Conservation (phyloP, 116 monocot species). For the Dioscorea cayenensis region DNA sequence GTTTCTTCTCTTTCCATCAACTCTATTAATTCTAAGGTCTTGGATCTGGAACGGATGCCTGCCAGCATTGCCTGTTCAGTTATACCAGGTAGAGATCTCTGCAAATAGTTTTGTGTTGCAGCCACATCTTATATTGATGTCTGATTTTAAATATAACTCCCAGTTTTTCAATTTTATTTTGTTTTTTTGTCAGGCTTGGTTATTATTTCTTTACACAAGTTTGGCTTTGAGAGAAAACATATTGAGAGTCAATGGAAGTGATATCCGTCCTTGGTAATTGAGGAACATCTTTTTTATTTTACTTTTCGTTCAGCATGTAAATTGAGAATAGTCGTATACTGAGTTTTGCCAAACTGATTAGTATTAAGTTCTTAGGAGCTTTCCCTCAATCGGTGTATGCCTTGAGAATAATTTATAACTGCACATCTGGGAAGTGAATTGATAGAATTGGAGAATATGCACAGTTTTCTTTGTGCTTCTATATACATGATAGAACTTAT, state of each 20-base stretch:
- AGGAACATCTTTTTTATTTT: neutral
- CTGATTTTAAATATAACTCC: neutral
- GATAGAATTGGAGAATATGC: too few relatives aligned
- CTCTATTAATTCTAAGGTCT: conserved; percentile 46
- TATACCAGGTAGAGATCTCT: conserved; percentile 50
- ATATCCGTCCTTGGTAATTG: conserved; percentile 47
- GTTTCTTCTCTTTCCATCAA: conserved; percentile 70
- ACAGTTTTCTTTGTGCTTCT: neutral
- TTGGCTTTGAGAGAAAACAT: conserved; percentile 58
- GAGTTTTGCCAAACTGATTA: too few relatives aligned
- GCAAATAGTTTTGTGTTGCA: neutral
- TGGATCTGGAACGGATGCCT: conserved; percentile 65
- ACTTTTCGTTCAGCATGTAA: neutral
- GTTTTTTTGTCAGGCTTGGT: conserved; percentile 50
- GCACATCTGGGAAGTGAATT: too few relatives aligned
- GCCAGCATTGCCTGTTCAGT: conserved; percentile 67
- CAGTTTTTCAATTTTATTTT: neutral
- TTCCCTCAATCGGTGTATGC: too few relatives aligned
- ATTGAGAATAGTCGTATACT: neutral
- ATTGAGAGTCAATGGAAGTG: conserved; percentile 60
- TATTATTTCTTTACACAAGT: conserved; percentile 63
- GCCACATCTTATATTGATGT: neutral
- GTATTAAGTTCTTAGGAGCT: too few relatives aligned
- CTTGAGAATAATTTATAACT: too few relatives aligned
- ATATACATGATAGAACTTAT: too few relatives aligned